Evolutionary conservation across 2,329 filamentous ascomycete species (phyloP), one percentile per base, ranked within the genome.

Genomic region (Akanthomyces lecanii): DNA sequence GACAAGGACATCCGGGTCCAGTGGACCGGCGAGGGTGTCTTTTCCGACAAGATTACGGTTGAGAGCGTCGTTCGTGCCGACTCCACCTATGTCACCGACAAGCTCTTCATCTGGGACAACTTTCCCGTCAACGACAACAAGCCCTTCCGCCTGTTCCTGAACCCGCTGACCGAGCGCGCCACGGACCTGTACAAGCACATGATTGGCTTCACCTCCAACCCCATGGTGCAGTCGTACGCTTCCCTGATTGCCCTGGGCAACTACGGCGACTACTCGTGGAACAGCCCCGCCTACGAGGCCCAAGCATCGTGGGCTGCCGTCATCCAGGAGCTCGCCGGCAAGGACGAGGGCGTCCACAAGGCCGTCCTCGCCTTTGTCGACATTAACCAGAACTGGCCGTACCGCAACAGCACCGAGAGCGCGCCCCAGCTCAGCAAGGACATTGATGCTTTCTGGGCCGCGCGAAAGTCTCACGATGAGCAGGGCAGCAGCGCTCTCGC

Each of bases 101-200:
- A 66, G 40, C 65, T 66, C 8, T 66, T 61, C 53, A 62, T 66
- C 38, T 66, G 65, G 65, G 65, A 66, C 57, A 66, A 66, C 58
- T 65, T 66, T 42, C 65, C 65, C 25, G 63, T 66, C 42, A 66
- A 66, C 53, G 65, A 66, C 53, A 48, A 40, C 61, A 63, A 60
- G 28, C 58, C 59, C 25, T 11, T 40, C 2, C 65, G 65, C 14
- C 58, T 66, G 48, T 66, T 66, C 61, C 50, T 66, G 44, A 66
- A 66, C 38, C 65, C 65, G 14, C 57, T 66, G 5, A 63, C 61
- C 2, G 53, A 14, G 12, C 65, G 65, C 21, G 65, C 50, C 6
- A 11, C 48, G 1, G 65, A 65, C 5, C 53, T 66, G 8, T 63
- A 66, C 51, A 63, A 63, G 54, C 53, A 65, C 44, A 50, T 66